phyloP scores from a whole-genome alignment of 768 basidiomycete species.

The Phylloporus sp. region DNA sequence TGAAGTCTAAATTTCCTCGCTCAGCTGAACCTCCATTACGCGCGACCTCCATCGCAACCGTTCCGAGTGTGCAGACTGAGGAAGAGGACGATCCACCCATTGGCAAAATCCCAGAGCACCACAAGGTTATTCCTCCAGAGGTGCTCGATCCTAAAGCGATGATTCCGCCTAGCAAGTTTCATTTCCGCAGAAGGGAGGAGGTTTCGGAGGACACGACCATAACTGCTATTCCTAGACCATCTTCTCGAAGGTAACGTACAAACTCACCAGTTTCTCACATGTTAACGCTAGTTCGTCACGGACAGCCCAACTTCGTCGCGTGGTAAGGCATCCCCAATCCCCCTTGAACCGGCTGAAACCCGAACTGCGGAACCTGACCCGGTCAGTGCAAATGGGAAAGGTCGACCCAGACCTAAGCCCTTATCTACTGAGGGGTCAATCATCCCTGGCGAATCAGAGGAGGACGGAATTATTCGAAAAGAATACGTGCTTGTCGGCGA shows the following conservation, averaged over 20 bases:
- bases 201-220: slow-evolving; percentile 10
- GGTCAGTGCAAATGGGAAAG: slow-evolving; percentile 11
- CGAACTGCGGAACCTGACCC: slow-evolving; percentile 9
- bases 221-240: neutral
- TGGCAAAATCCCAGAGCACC: slow-evolving; percentile 62
- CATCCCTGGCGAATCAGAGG: slow-evolving; percentile 81
- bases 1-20: slow-evolving; percentile 71
- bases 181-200: slow-evolving; percentile 47
- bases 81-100: slow-evolving; percentile 30
- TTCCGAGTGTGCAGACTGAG: slow-evolving; percentile 19
- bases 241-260: slow-evolving; percentile 20
- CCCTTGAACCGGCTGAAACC: slow-evolving; percentile 12
- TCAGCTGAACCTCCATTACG: slow-evolving; percentile 28
- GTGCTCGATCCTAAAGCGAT: slow-evolving; percentile 75
- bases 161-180: slow-evolving; percentile 79
- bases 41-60: slow-evolving; percentile 5
- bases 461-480: slow-evolving; percentile 69
- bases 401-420: slow-evolving; percentile 15
- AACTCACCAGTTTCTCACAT: neutral
- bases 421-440: slow-evolving; percentile 56
- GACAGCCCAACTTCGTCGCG: slow-evolving; percentile 15
- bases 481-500: slow-evolving; percentile 97
- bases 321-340: slow-evolving; percentile 14
- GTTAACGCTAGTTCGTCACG: neutral
- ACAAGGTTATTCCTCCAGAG: slow-evolving; percentile 70